Evolutionary conservation across 305 asterid species (phyloP).

Genomic region (Fraxinus albicans): DNA sequence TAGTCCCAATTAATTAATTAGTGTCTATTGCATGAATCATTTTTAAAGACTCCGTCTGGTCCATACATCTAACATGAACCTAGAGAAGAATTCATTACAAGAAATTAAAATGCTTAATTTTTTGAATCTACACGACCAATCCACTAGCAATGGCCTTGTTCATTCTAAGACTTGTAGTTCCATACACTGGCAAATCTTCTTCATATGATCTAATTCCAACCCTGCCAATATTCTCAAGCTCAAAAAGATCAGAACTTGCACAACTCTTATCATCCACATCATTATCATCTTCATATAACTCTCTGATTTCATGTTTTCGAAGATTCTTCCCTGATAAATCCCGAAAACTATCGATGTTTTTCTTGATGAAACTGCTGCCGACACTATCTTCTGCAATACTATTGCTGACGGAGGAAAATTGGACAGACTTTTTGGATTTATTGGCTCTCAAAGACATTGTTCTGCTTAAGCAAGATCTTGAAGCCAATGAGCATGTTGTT

Average conservation of each 20-base stretch:
- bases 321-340: slow-evolving; percentile 12
- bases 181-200: slow-evolving; percentile 52
- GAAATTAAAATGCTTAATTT: not conserved
- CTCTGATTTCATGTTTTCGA: slow-evolving; percentile 17
- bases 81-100: not conserved
- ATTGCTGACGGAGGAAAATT: not conserved
- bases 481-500: not conserved
- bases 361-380: slow-evolving; percentile 26
- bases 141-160: slow-evolving; percentile 37
- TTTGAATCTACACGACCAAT: slow-evolving; percentile 10
- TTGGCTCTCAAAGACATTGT: not conserved
- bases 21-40: not conserved
- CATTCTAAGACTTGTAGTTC: slow-evolving; percentile 41
- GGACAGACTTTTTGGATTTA: not conserved
- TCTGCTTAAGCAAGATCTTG: not conserved
- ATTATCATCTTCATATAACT: slow-evolving; percentile 14
- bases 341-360: slow-evolving; percentile 23
- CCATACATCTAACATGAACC: not conserved
- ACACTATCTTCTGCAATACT: not conserved
- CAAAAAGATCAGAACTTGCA: slow-evolving; percentile 51
- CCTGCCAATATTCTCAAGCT: slow-evolving; percentile 42
- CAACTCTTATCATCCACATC: slow-evolving; percentile 38
- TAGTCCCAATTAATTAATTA: not conserved
- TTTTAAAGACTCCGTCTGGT: too few relatives aligned
- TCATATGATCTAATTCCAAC: slow-evolving; percentile 28